Evolutionary conservation across 2,329 filamentous ascomycete species (phyloP), one percentile per base, ranked within the genome.

Genomic region (Aulographum hederae): DNA sequence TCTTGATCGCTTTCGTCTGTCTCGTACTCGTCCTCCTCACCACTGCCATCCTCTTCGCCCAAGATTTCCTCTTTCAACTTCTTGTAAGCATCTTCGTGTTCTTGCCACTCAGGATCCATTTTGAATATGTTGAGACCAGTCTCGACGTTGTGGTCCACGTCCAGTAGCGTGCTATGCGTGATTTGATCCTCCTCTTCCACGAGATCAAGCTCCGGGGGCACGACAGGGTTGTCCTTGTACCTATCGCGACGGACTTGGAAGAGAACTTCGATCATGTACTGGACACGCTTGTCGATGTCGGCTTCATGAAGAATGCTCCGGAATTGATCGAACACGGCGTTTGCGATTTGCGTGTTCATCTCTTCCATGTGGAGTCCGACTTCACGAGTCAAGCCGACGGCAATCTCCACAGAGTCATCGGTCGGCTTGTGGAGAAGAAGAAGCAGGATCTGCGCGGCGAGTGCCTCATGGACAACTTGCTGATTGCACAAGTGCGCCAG

Each of bases 151-250:
- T 93, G 65, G 23, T 84, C 73, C 40, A 84, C 84, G 40, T 93
- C 80, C 41, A 93, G 80, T 18, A 98, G 57, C 30, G 78, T 75
- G 34, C 73, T 69, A 56, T 98, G 89, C 1, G 89, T 95, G 44
- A 95, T 92, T 51, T 95, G 89, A 47, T 98, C 89, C 52, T 95
- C 86, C 54, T 98, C 89, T 55, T 95, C 86, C 6, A 98, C 81
- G 28, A 98, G 55, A 54, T 98, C 89, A 35, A 98, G 61, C 51
- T 98, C 89, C 48, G 94, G 85, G 52, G 75, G 85, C 44, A 95
- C 63, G 1, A 84, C 76, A 13, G 77, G 82, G 45, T 95, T 84
- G 46, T 95, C 84, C 60, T 93, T 93, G 63, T 92, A 98, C 45
- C 78, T 78, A 56, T 95, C 86, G 56, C 94, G 93, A 39, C 89